Percentiles rank a stretch among this genome's conserved stretches.
Evolutionary conservation across 805 yeast genomes (phyloP).

Genomic region (Pichia californica): DNA sequence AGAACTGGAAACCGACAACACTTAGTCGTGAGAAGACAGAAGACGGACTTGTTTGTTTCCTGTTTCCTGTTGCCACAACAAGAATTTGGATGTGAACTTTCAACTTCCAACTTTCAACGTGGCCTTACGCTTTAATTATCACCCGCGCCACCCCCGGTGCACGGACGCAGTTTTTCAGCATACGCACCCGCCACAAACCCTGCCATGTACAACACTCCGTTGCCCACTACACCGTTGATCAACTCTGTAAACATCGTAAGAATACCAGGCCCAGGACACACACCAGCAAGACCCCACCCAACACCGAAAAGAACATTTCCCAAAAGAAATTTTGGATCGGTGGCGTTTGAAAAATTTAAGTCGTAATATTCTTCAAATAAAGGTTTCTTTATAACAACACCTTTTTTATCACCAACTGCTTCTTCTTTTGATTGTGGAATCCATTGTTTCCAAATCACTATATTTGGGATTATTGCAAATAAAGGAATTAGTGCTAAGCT

Average conservation of each 20-base stretch:
- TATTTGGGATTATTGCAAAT: conserved; percentile 40
- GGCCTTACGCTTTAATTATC: no score
- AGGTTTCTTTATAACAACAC: conserved; percentile 15
- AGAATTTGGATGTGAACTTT: no score
- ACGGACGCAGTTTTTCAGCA: conserved; percentile 39
- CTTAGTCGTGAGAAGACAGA: no score
- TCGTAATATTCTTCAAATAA: conserved; percentile 18
- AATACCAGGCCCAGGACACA: conserved; percentile 50
- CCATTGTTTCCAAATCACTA: conserved; percentile 29
- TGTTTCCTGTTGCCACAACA: no score
- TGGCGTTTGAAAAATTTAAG: conserved; percentile 21
- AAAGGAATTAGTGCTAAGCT: conserved; percentile 38
- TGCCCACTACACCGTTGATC: conserved; percentile 14
- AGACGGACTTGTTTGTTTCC: no score
- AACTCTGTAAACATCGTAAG: conserved; percentile 24
- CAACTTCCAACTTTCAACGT: no score
- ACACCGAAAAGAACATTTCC: conserved; percentile 43
- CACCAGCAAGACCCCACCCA: conserved; percentile 49
- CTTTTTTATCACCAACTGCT: neutral
- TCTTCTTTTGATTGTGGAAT: conserved; percentile 15
- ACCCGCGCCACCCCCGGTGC: no score
- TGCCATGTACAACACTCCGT: conserved; percentile 20
- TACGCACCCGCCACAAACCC: conserved; percentile 26
- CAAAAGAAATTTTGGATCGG: conserved; percentile 28
- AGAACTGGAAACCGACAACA: no score